phyloP scores from a whole-genome alignment of 1,284 basidiomycete species.

The Phylloporus sp. region DNA sequence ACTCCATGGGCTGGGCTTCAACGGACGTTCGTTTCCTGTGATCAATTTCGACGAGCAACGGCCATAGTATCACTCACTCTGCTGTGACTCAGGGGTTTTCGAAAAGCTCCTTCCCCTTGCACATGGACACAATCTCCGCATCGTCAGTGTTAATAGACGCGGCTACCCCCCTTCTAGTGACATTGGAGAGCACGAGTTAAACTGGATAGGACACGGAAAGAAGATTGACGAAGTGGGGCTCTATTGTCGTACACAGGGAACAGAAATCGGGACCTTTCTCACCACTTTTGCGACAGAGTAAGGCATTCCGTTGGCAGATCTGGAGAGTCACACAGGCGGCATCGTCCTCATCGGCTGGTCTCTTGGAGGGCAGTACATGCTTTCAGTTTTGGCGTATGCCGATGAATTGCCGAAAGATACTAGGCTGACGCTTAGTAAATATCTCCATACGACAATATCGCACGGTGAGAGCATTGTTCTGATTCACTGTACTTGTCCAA shows the following conservation, averaged over 20 bases:
- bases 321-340: conserved; percentile 19
- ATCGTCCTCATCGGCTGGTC: conserved; percentile 38
- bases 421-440: conserved; percentile 25
- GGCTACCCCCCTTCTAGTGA: conserved; percentile 38
- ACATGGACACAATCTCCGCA: conserved; percentile 30
- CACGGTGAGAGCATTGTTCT: conserved; percentile 26
- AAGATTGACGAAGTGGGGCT: conserved; percentile 26
- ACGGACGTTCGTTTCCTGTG: conserved; percentile 14
- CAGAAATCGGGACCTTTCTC: conserved; percentile 36
- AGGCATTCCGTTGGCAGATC: conserved; percentile 25
- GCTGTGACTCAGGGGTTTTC: conserved; percentile 13
- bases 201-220: conserved; percentile 24
- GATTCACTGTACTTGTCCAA: neutral
- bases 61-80: neutral
- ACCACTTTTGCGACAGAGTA: conserved; percentile 28
- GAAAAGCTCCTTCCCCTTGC: conserved; percentile 37
- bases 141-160: conserved; percentile 35
- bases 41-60: neutral
- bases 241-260: conserved; percentile 32
- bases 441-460: conserved; percentile 32
- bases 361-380: conserved; percentile 21
- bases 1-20: conserved; percentile 33
- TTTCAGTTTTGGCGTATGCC: conserved; percentile 30
- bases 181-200: conserved; percentile 23
- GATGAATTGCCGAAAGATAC: conserved; percentile 24